Evolutionary conservation across 78 protist species (phyloP), one percentile per base, ranked within the genome.

Genomic region (Planoprotostelium fungivorum): DNA sequence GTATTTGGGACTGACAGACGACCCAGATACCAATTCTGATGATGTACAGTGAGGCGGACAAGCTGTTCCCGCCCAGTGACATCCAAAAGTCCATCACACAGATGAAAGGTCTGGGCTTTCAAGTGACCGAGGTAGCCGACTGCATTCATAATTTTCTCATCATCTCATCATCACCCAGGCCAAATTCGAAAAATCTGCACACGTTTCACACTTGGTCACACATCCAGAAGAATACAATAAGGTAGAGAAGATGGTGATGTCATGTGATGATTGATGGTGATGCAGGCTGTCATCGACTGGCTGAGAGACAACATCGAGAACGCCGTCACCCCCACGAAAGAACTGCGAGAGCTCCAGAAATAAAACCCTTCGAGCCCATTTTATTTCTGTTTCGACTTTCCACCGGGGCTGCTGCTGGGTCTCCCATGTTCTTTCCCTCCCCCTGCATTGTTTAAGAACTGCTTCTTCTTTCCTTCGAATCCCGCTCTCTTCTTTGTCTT

Each of bases 401-500:
- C n/a, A n/a, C n/a, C n/a, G n/a, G n/a, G n/a, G n/a, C n/a, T n/a
- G n/a, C n/a, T n/a, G n/a, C n/a, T n/a, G n/a, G n/a, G n/a, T n/a
- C n/a, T n/a, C n/a, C n/a, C n/a, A n/a, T n/a, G n/a, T n/a, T n/a
- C n/a, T n/a, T n/a, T n/a, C n/a, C n/a, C n/a, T n/a, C n/a, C n/a
- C n/a, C n/a, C n/a, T n/a, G n/a, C n/a, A n/a, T 88, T 88, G 29
- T 88, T 88, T 0, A 88, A 31, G 90, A 88, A 88, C 36, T 85
- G 36, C 37, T 51, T 88, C 90, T 88, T 88, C 29, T 88, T 88
- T 0, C 90, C 90, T 88, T 88, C 90, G 9, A 88, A 88, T 37
- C 90, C 90, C 36, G 90, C 90, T 88, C 90, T 88, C 90, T 88
- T 88, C 37, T 88, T 37, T 86, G 87, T 23, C 23, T 35, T 86